Conservation (phyloP, 2,329 filamentous ascomycete genomes). For the Diplodia intermedia region DNA sequence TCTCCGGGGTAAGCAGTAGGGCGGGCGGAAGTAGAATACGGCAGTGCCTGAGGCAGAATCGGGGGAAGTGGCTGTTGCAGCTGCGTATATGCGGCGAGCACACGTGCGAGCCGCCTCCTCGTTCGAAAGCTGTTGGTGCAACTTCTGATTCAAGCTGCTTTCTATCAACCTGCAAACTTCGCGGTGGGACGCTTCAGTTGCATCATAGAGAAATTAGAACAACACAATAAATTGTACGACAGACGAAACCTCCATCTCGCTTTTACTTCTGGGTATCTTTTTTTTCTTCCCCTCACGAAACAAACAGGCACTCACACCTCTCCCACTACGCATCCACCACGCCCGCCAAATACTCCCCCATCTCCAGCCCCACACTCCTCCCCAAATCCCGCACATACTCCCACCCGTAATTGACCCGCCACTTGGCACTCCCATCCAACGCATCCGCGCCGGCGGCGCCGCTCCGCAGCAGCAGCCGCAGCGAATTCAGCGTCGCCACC, state of each 20-base stretch:
- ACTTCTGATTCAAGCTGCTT: no score
- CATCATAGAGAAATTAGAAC: neutral
- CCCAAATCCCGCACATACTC: conserved; percentile 75
- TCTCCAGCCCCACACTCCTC: conserved; percentile 76
- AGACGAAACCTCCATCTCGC: neutral
- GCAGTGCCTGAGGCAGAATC: no score
- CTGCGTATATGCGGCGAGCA: neutral
- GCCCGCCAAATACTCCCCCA: conserved; percentile 65
- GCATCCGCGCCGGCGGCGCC: conserved; percentile 69
- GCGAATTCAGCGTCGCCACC: conserved; percentile 74
- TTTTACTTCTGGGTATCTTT: conserved; percentile 10
- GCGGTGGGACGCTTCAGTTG: neutral
- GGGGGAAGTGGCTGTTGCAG: no score
- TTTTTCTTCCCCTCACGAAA: neutral
- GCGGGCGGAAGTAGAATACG: no score
- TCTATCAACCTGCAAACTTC: neutral
- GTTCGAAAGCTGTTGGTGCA: neutral
- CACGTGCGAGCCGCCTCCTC: neutral
- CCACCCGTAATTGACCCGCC: conserved; percentile 81
- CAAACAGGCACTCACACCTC: no score
- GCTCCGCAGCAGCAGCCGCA: conserved; percentile 69
- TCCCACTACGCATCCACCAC: conserved; percentile 3
- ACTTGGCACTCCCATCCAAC: conserved; percentile 60
- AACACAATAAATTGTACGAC: neutral
- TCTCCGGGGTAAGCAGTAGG: no score